A percentile compares a stretch with the other conserved stretches of the same genome.
phyloP scores from a whole-genome alignment of 345 rosid genomes.

The Mercurialis annua region DNA sequence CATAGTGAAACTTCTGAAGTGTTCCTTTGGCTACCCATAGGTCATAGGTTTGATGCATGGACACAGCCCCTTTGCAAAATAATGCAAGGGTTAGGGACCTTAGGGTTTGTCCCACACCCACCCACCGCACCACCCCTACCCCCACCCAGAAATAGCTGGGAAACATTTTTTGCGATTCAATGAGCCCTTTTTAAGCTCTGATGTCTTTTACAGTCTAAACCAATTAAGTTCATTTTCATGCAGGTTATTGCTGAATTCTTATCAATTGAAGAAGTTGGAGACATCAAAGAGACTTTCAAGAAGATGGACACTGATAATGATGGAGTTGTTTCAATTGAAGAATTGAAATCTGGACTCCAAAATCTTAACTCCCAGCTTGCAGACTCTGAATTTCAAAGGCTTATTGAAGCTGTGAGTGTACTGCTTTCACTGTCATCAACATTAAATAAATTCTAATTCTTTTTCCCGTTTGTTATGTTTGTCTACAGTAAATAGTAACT shows the following conservation, averaged over 20 bases:
- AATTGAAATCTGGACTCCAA: conserved; percentile 83
- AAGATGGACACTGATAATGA: conserved; percentile 91
- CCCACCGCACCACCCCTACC: no score
- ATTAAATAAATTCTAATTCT: neutral
- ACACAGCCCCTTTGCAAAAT: no score
- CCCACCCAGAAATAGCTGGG: neutral
- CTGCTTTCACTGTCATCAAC: conserved; percentile 2
- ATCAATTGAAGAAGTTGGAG: conserved; percentile 85
- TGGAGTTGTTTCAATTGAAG: conserved; percentile 82
- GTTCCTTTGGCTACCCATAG: no score
- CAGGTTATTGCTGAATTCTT: conserved; percentile 98
- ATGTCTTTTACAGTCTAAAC: no score
- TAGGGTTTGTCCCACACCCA: no score
- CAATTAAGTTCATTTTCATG: conserved; percentile 16
- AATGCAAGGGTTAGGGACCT: no score
- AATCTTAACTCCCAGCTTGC: conserved; percentile 78
- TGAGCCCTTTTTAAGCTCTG: no score
- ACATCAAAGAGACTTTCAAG: conserved; percentile 87
- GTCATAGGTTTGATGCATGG: no score
- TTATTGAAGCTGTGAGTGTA: conserved; percentile 87
- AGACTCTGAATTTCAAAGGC: conserved; percentile 93
- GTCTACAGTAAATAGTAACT: neutral
- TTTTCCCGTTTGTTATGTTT: neutral
- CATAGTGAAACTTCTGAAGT: no score
- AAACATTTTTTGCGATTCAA: no score